Conservation (phyloP, 176 grass and related monocot species). For the bread wheat (Triticum aestivum) region IWGSC_CS_RefSeq_v2.1 NC_057799.1:580073504-580074003, state of each 20-base stretch:
- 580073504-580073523: not conserved
- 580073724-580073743: not conserved
- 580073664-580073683: not conserved
- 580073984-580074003: not conserved
- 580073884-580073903: no score
- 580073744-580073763: not conserved
- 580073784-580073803: not conserved
- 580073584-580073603: not conserved
- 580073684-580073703: not conserved
- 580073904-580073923: no score
- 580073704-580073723: conserved; percentile 32
- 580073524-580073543: conserved; percentile 2
- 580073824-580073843: no score
- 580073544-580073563: not conserved
- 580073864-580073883: no score
- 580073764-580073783: not conserved
- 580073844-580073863: no score
- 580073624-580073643: not conserved
- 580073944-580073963: no score
- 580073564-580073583: not conserved
- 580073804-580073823: not conserved
- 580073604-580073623: not conserved
- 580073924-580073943: no score
- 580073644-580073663: not conserved
- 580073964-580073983: not conserved